phyloP scores from a whole-genome alignment of 805 yeast species.

The Blastobotrys chiropterorum region DNA sequence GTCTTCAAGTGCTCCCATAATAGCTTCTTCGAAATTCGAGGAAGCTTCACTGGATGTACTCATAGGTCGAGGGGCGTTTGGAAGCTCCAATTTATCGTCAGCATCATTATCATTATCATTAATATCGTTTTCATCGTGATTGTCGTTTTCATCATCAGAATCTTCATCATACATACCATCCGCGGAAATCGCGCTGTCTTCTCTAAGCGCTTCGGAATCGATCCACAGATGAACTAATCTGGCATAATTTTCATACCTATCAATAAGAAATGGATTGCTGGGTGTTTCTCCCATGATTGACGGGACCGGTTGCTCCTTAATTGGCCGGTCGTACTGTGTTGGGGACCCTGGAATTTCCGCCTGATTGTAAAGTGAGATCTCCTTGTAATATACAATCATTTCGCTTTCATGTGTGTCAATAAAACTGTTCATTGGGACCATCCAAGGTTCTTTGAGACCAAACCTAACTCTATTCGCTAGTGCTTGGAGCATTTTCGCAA shows the following conservation, averaged over 20 bases:
- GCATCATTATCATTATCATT: not conserved
- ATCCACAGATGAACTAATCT: slow-evolving; percentile 27
- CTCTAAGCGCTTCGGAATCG: not conserved
- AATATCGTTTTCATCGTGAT: not conserved
- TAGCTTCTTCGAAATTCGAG: slow-evolving; percentile 4
- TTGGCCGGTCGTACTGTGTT: slow-evolving; percentile 14
- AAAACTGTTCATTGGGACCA: slow-evolving; percentile 64
- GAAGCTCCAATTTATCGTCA: not conserved
- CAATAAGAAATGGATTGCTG: slow-evolving; percentile 33
- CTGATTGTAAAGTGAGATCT: slow-evolving; percentile 41
- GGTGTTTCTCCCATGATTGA: slow-evolving; percentile 23
- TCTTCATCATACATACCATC: not conserved
- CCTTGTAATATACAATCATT: slow-evolving; percentile 62
- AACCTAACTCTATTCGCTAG: slow-evolving; percentile 72
- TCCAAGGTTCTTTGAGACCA: slow-evolving; percentile 78
- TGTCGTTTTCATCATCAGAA: not conserved
- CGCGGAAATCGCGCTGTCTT: not conserved
- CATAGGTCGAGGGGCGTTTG: not conserved
- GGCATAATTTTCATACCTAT: slow-evolving; percentile 28
- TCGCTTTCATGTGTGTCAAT: slow-evolving; percentile 52
- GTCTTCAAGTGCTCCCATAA: slow-evolving; percentile 1
- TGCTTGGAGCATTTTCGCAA: slow-evolving; percentile 69
- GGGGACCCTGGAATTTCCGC: slow-evolving; percentile 4
- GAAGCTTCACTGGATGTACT: not conserved
- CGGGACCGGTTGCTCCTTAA: slow-evolving; percentile 18